Percentiles rank a stretch among this genome's conserved stretches.
Conservation (phyloP, 2,329 filamentous ascomycete genomes). For the Parastagonospora nodorum region DNA sequence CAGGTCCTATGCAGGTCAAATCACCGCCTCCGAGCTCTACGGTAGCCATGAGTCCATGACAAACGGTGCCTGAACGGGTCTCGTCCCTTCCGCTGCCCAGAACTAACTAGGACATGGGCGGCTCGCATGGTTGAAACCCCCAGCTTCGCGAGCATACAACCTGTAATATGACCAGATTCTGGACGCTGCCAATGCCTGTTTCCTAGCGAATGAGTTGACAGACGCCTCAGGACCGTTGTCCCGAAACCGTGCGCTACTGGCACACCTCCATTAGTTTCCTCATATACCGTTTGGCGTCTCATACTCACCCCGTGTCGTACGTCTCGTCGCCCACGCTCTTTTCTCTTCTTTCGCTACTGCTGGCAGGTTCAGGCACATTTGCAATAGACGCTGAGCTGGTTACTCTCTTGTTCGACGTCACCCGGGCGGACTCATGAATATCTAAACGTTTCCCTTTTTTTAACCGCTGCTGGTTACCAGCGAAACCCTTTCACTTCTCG, state of each 20-base stretch:
- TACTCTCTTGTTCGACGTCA: slow-evolving; percentile 41
- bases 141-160: slow-evolving; percentile 24
- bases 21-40: slow-evolving; percentile 27
- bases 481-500: slow-evolving; percentile 38
- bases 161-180: slow-evolving; percentile 31
- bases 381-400: slow-evolving; percentile 43
- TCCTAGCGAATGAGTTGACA: slow-evolving; percentile 36
- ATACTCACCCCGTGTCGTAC: slow-evolving; percentile 42
- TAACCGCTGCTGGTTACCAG: slow-evolving; percentile 49
- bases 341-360: slow-evolving; percentile 43
- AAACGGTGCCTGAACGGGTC: slow-evolving; percentile 36
- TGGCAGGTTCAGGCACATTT: slow-evolving; percentile 47
- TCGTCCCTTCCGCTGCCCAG: slow-evolving; percentile 38
- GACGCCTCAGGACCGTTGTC: slow-evolving; percentile 46
- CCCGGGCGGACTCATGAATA: slow-evolving; percentile 45
- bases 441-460: slow-evolving; percentile 38
- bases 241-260: slow-evolving; percentile 45
- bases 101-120: slow-evolving; percentile 24
- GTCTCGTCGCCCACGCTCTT: slow-evolving; percentile 45
- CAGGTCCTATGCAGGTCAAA: slow-evolving; percentile 17
- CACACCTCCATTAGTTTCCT: slow-evolving; percentile 36
- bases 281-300: slow-evolving; percentile 49
- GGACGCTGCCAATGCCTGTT: slow-evolving; percentile 35
- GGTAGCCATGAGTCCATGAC: slow-evolving; percentile 21
- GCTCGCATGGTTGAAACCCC: slow-evolving; percentile 46